phyloP scores from a whole-genome alignment of 352 stramenopile genomes.

The Phytopythium chamaehyphon region DNA sequence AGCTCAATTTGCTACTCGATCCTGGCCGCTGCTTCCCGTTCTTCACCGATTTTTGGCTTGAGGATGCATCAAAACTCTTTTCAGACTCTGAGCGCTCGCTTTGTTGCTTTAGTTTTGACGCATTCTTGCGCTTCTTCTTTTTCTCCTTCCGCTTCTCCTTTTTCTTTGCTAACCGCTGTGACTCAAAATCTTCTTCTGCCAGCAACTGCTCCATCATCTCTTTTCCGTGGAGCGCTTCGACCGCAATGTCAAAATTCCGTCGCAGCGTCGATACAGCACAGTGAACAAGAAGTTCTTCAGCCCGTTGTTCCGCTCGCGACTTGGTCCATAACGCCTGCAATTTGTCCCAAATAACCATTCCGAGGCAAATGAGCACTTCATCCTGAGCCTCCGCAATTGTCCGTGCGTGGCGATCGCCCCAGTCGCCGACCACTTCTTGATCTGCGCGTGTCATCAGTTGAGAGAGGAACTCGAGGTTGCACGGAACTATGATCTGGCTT shows the following conservation, averaged over 20 bases:
- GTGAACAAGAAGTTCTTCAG: conserved; percentile 76
- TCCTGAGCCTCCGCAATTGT: conserved; percentile 85
- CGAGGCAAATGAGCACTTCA: conserved; percentile 82
- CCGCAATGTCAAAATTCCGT: conserved; percentile 79
- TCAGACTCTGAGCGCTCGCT: conserved; percentile 32
- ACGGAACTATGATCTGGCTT: conserved; percentile 80
- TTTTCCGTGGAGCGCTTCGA: conserved; percentile 78
- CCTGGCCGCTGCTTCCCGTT: conserved; percentile 15
- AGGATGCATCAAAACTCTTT: conserved; percentile 17
- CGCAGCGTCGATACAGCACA: conserved; percentile 71
- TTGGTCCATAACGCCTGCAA: conserved; percentile 83
- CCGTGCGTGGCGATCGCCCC: conserved; percentile 75
- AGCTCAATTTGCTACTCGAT: conserved; percentile 16
- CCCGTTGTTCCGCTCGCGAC: conserved; percentile 66
- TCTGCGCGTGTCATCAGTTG: conserved; percentile 82
- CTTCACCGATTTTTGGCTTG: conserved; percentile 8
- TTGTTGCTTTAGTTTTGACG: conserved; percentile 63
- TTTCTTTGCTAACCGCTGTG: conserved; percentile 67
- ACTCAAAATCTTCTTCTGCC: conserved; percentile 82
- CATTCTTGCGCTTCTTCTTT: conserved; percentile 86
- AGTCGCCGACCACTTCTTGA: conserved; percentile 79
- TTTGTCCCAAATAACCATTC: conserved; percentile 88
- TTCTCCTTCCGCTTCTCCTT: conserved; percentile 89
- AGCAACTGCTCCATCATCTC: conserved; percentile 88
- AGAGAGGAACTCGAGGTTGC: conserved; percentile 83